phyloP scores from a whole-genome alignment of 2,329 filamentous ascomycete species.

The Didymella lethalis region DNA sequence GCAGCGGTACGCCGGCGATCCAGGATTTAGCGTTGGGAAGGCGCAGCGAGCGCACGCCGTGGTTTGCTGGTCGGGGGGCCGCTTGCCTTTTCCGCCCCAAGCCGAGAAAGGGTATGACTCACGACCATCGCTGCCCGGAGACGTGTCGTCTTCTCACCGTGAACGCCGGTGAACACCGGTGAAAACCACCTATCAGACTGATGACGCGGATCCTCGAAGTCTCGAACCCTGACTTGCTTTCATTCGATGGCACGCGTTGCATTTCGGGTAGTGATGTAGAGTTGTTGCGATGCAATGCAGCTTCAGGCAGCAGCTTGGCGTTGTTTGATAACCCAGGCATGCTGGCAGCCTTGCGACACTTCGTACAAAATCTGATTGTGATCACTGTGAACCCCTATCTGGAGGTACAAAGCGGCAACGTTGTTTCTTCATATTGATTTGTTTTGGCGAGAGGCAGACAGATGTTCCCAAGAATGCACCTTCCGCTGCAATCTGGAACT shows the following conservation, averaged over 20 bases:
- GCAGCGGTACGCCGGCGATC: slow-evolving; percentile 20
- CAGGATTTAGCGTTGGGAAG: slow-evolving; percentile 14
- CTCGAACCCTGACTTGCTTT: slow-evolving; percentile 10
- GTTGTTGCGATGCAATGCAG: slow-evolving; percentile 5
- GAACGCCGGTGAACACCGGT: slow-evolving; percentile 23
- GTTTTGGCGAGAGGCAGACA: neutral
- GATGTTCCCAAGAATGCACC: neutral
- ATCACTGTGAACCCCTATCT: neutral
- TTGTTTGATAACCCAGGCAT: slow-evolving; percentile 13
- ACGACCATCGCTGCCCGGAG: slow-evolving; percentile 30
- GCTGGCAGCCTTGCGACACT: slow-evolving; percentile 13
- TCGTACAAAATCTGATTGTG: slow-evolving; percentile 3
- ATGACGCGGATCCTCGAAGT: slow-evolving; percentile 4
- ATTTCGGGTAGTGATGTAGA: slow-evolving; percentile 8
- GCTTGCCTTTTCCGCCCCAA: slow-evolving; percentile 21
- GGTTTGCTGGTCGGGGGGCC: slow-evolving; percentile 20
- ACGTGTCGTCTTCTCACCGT: slow-evolving; percentile 21
- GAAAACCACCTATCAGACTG: slow-evolving; percentile 17
- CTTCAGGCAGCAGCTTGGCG: slow-evolving; percentile 19
- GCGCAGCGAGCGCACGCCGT: slow-evolving; percentile 23
- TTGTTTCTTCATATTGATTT: neutral
- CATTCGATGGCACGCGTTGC: slow-evolving; percentile 1
- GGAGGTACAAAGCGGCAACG: neutral
- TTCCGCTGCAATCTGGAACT: neutral
- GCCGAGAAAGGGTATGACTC: slow-evolving; percentile 31